Conservation (phyloP, 2,329 filamentous ascomycete species). For the Exophiala lecanii-corni region DNA sequence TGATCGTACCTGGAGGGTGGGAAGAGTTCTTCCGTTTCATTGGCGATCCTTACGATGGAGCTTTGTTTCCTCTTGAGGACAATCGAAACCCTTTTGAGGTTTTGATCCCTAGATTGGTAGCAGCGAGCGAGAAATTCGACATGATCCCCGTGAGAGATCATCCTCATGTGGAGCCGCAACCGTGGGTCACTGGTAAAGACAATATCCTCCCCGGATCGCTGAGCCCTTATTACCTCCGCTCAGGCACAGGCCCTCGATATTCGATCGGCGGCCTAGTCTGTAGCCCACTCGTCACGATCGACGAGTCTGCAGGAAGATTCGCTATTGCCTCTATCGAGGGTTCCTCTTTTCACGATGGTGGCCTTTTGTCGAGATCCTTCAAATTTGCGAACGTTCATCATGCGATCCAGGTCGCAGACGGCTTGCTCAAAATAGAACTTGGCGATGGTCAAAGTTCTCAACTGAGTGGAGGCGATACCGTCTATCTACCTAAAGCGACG, state of each 20-base stretch:
- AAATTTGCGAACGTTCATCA: slow-evolving; percentile 49
- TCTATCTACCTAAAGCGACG: slow-evolving; percentile 46
- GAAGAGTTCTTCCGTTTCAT: slow-evolving; percentile 58
- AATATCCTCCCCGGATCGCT: slow-evolving; percentile 36
- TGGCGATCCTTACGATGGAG: slow-evolving; percentile 48
- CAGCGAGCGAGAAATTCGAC: slow-evolving; percentile 52
- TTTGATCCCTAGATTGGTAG: slow-evolving; percentile 39
- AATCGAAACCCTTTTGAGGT: slow-evolving; percentile 41
- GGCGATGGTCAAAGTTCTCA: slow-evolving; percentile 30
- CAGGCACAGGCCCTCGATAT: slow-evolving; percentile 47
- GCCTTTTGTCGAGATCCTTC: slow-evolving; percentile 36
- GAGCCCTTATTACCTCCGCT: slow-evolving; percentile 49
- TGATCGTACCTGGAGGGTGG: slow-evolving; percentile 57
- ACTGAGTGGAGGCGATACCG: slow-evolving; percentile 46
- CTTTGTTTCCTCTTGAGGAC: slow-evolving; percentile 50
- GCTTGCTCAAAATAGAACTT: slow-evolving; percentile 43
- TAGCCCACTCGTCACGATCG: slow-evolving; percentile 46
- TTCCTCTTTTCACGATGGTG: slow-evolving; percentile 35
- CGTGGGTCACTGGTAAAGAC: slow-evolving; percentile 40
- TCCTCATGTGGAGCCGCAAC: slow-evolving; percentile 37
- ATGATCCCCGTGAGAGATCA: slow-evolving; percentile 51
- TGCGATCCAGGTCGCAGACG: slow-evolving; percentile 47
- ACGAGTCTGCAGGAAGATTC: slow-evolving; percentile 47
- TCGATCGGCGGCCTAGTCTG: slow-evolving; percentile 44
- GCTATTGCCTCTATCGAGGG: slow-evolving; percentile 51